Conservation (phyloP, 148 eudicot species). For the Rhododendron henanense region DNA sequence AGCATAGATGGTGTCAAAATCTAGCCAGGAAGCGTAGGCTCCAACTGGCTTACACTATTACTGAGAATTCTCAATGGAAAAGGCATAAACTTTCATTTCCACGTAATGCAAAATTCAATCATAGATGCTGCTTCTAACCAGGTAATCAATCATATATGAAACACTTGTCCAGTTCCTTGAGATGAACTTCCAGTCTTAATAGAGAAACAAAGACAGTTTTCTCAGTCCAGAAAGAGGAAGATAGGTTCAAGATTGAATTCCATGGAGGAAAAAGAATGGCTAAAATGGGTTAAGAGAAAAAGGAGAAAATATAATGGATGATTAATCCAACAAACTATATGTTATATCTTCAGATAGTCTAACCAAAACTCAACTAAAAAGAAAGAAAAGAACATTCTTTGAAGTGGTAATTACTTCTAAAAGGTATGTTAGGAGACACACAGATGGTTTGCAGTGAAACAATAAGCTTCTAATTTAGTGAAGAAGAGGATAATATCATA, state of each 20-base stretch:
- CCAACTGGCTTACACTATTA: neutral
- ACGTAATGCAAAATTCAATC: neutral
- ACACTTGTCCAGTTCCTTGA: neutral
- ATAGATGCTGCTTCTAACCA: neutral
- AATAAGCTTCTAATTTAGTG: neutral
- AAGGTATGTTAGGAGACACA: no score
- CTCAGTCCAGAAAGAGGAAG: neutral
- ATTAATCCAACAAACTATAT: conserved; percentile 5
- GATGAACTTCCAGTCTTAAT: neutral
- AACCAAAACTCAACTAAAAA: no score
- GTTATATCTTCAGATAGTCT: no score
- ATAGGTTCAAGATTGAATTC: neutral
- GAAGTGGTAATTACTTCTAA: neutral
- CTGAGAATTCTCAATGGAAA: neutral
- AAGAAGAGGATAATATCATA: neutral
- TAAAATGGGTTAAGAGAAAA: neutral
- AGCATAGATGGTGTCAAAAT: neutral
- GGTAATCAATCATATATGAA: neutral
- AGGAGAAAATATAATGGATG: neutral
- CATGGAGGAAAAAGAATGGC: neutral
- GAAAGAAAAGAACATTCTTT: neutral
- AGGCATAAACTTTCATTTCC: neutral
- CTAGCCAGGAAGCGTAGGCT: neutral
- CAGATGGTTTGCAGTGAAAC: no score
- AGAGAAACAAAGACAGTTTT: no score